Evolutionary conservation across 73 alveolate species (phyloP).

Genomic region (Diophrys appendiculata): DNA sequence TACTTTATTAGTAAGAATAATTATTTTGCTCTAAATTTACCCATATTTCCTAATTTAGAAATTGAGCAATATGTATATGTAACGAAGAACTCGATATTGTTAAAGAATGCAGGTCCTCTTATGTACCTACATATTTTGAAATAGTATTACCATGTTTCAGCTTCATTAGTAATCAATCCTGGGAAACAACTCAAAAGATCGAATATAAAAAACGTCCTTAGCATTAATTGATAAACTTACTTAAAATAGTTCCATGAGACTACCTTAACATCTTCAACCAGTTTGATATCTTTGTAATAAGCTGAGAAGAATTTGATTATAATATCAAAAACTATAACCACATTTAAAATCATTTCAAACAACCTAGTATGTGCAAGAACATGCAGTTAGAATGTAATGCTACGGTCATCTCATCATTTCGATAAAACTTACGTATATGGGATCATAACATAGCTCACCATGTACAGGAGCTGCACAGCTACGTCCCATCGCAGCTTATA

Average conservation of each 20-base stretch:
- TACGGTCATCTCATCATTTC: no score
- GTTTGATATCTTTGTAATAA: background rate
- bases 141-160: background rate
- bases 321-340: background rate
- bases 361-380: background rate
- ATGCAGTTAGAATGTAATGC: background rate
- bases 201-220: no score
- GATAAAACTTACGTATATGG: no score
- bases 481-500: background rate
- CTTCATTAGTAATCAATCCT: background rate
- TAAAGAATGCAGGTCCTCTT: background rate
- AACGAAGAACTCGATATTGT: background rate
- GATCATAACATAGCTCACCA: background rate
- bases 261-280: background rate
- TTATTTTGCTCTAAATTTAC: background rate
- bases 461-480: background rate
- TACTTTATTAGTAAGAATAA: background rate
- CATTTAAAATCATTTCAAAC: background rate
- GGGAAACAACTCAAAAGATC: background rate
- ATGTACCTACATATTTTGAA: background rate
- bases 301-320: slow-evolving; percentile 6
- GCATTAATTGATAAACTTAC: no score
- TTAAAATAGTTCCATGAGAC: background rate
- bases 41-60: background rate
- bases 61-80: background rate